Evolutionary conservation across 176 grass and related monocot species (phyloP), one percentile per base, ranked within the genome.

Genomic region (Oryza australiensis): DNA sequence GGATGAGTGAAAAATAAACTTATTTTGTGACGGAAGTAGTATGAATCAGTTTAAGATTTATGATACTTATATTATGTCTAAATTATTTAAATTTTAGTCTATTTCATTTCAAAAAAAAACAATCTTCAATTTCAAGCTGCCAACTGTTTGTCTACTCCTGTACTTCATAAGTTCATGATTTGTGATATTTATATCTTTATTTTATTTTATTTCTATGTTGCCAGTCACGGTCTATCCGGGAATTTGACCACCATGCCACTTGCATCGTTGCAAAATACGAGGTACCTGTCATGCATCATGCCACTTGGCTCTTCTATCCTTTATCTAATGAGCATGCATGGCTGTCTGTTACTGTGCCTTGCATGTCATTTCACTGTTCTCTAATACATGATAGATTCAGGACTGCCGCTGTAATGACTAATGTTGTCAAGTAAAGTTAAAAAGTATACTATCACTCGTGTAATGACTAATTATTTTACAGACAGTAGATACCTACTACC

Each of bases 401-500:
- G 77, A 78, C 34, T 63, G 0, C 28, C 67, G 32, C 22, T 77
- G 26, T 81, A 77, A 23, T 35, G 28, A 27, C 35, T 41, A 70
- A 72, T 82, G 32, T 9, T 49, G 48, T 73, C 42, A n/a, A 82
- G 66, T 82, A 66, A 75, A 80, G 2, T 63, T n/a, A n/a, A n/a
- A 80, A 59, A 63, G 53, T 51, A 7, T 62, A 11, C 60, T 57
- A 82, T 73, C 34, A 46, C 64, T 66, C 63, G 60, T 72, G 16
- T 69, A 80, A 30, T 82, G 37, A 66, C 33, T 12, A 30, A 26
- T 86, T 79, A 12, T 73, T 83, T 84, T 62, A 48, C 76, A 99
- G 96, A 99, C 96, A 24, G 96, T 99, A 60, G 96, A 99, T 92
- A 95, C 96, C n/a, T 99, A 95, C 88, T 95, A 99, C 45, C 93